Evolutionary conservation across 2,329 filamentous ascomycete genomes (phyloP).

Genomic region (Epichloe sylvatica): DNA sequence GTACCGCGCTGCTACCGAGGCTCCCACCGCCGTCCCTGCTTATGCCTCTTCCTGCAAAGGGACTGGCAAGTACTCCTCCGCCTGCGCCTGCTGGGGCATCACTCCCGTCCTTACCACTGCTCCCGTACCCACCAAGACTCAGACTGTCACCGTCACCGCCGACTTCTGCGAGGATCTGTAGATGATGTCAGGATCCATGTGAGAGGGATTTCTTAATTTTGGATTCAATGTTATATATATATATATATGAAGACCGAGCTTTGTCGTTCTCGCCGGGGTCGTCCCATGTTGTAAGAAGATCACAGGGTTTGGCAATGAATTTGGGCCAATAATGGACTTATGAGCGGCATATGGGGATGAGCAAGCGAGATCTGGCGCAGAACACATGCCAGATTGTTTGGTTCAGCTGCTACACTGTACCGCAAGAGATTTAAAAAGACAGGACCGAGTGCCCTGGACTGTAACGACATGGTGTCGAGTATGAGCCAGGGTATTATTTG

Average conservation of each 20-base stretch:
- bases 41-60: slow-evolving; percentile 27
- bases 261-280: background rate
- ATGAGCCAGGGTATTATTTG: background rate
- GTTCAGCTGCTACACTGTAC: background rate
- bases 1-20: slow-evolving; percentile 18
- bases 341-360: background rate
- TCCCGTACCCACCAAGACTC: slow-evolving; percentile 24
- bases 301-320: background rate
- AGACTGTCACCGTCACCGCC: slow-evolving; percentile 27
- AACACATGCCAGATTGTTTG: background rate
- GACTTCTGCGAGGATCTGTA: slow-evolving; percentile 27
- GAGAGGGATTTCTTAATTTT: background rate
- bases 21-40: slow-evolving; percentile 22
- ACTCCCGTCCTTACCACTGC: slow-evolving; percentile 25
- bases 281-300: background rate
- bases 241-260: background rate
- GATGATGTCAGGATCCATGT: background rate
- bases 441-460: background rate
- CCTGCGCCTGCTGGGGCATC: slow-evolving; percentile 32
- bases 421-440: background rate
- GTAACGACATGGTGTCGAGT: background rate
- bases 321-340: background rate
- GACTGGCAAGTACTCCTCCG: slow-evolving; percentile 24
- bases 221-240: background rate
- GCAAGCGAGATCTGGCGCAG: background rate